phyloP scores from a whole-genome alignment of 2,329 filamentous ascomycete species.

The Epichloe bromicola region DNA sequence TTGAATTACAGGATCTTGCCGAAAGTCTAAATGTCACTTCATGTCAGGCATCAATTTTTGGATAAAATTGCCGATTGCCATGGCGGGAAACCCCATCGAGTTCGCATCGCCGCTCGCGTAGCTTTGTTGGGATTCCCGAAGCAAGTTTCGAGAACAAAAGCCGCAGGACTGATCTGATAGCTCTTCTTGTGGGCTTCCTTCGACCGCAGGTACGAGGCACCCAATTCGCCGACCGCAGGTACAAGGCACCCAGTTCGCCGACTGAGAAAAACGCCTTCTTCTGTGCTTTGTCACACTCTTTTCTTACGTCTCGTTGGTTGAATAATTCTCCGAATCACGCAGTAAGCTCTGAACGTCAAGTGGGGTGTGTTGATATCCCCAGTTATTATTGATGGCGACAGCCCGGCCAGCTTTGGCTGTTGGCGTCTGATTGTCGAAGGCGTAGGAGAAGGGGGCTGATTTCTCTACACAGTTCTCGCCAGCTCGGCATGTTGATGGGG shows the following conservation, averaged over 20 bases:
- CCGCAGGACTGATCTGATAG: background rate
- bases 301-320: background rate
- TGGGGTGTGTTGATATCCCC: too few species aligned
- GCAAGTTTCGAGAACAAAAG: too few species aligned
- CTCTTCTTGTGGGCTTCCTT: background rate
- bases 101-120: background rate
- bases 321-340: background rate
- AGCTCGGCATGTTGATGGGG: too few species aligned
- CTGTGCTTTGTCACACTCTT: background rate
- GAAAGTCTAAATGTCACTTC: too few species aligned
- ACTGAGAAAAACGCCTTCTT: background rate
- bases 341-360: too few species aligned
- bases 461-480: too few species aligned
- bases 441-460: too few species aligned
- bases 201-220: background rate
- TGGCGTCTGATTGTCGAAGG: too few species aligned
- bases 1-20: too few species aligned
- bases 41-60: background rate
- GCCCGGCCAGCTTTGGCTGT: too few species aligned
- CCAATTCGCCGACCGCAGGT: background rate
- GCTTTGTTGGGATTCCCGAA: background rate
- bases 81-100: background rate
- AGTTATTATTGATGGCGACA: too few species aligned
- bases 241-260: background rate
- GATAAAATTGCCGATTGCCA: background rate